Percentiles rank a stretch among this genome's conserved stretches.
Evolutionary conservation across 2,329 filamentous ascomycete species (phyloP).

Genomic region (Apiospora arundinis): DNA sequence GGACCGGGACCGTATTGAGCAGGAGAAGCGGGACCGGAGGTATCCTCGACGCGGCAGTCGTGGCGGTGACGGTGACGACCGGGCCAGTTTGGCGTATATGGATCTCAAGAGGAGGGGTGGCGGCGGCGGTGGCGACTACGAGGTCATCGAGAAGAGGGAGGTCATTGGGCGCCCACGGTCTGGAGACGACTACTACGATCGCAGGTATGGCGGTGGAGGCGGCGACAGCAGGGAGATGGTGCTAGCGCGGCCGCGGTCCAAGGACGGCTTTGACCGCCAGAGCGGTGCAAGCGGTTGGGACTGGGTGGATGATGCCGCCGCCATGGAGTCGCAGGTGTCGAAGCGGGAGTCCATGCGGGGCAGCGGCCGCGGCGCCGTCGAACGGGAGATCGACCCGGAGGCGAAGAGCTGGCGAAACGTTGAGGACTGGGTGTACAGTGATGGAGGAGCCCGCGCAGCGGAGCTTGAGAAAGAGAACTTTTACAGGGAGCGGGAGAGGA

Average conservation of each 20-base stretch:
- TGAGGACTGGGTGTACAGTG: constrained; percentile 39
- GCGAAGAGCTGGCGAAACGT: constrained; percentile 41
- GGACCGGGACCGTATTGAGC: constrained; percentile 31
- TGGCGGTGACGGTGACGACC: constrained; percentile 22
- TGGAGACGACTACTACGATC: constrained; percentile 9
- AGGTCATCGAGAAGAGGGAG: constrained; percentile 33
- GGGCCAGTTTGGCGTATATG: constrained; percentile 19
- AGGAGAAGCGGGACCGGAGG: constrained; percentile 37
- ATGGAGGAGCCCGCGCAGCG: background rate
- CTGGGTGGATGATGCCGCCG: constrained; percentile 4
- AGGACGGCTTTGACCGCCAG: background rate
- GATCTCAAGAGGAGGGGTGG: background rate
- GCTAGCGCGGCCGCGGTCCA: background rate
- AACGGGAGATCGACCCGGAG: constrained; percentile 38
- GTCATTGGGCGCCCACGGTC: constrained; percentile 30
- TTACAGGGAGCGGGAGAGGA: background rate
- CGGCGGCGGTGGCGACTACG: background rate
- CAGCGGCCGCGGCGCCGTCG: constrained; percentile 28
- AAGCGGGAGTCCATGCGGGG: constrained; percentile 19
- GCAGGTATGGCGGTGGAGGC: background rate
- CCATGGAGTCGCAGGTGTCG: constrained; percentile 3
- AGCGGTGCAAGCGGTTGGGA: background rate
- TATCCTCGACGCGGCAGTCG: constrained; percentile 27
- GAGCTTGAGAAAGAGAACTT: constrained; percentile 3
- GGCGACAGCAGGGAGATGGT: background rate